These are phyloP conservation scores for Scorias spongiosa DNA, from an alignment of 2,329 filamentous ascomycete species.

Conservation along the genomic window DNA sequence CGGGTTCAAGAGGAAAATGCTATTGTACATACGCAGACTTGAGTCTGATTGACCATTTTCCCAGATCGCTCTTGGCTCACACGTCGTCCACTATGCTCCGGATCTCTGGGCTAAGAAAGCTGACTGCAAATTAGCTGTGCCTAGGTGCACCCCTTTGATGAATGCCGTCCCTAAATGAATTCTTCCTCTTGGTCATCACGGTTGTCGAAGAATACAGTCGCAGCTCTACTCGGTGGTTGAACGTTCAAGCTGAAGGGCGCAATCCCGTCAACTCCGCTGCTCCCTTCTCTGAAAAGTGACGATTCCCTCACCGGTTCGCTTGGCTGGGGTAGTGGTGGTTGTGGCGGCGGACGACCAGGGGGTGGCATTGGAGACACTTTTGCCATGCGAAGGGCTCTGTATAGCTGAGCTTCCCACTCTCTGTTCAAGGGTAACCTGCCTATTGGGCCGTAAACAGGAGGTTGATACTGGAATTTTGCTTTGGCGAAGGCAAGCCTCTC, in stretches of 20 bases:
- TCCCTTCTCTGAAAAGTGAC: background rate
- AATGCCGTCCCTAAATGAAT: no score
- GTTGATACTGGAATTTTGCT: constrained; percentile 6
- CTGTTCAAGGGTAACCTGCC: background rate
- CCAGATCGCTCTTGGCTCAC: no score
- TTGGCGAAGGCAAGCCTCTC: background rate
- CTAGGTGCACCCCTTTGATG: no score
- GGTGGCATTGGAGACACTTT: background rate
- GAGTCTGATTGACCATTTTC: no score
- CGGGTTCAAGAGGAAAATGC: constrained; percentile 2
- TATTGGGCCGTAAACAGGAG: constrained; percentile 4
- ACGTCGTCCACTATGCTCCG: no score
- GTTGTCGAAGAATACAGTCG: background rate
- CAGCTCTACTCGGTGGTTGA: background rate
- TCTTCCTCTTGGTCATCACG: no score
- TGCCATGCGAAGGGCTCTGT: background rate
- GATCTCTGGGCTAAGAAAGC: no score
- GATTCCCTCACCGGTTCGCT: background rate
- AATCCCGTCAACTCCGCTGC: background rate
- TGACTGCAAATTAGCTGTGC: no score
- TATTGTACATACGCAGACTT: constrained; percentile 10
- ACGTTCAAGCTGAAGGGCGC: background rate
- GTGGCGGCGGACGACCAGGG: background rate
- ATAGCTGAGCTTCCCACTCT: background rate
- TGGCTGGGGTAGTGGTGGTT: background rate